These are phyloP conservation scores for Ulvella scutata DNA, from an alignment of 139 green algal genomes.

Conservation along the genomic window DNA sequence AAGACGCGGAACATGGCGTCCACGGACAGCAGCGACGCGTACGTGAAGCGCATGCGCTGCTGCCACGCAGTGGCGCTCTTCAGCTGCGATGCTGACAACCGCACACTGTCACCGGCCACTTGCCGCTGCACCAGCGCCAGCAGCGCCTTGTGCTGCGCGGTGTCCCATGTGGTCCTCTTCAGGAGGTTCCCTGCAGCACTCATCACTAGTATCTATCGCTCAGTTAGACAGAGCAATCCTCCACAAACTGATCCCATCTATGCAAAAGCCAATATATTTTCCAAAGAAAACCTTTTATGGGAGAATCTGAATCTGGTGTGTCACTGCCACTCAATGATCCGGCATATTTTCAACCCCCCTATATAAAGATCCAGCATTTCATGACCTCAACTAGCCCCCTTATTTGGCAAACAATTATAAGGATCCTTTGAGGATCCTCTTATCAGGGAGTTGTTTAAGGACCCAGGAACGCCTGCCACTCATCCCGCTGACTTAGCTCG, in stretches of 20 bases:
- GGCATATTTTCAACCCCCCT: background rate
- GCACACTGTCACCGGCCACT: background rate
- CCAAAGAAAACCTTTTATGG: background rate
- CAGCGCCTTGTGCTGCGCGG: background rate
- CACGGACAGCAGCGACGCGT: background rate
- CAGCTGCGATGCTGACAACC: background rate
- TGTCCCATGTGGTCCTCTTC: background rate
- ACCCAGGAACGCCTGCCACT: too few species aligned
- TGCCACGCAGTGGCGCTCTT: background rate
- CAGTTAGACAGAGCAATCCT: background rate
- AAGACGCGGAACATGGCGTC: constrained; percentile 2
- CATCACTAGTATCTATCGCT: too few species aligned
- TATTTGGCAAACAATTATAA: too few species aligned
- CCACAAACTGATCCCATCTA: background rate
- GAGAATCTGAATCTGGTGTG: background rate
- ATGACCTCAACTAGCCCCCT: background rate
- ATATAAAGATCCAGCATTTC: background rate
- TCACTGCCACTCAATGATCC: background rate
- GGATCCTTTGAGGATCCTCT: too few species aligned
- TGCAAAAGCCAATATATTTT: background rate
- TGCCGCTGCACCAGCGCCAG: background rate
- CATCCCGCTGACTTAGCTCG: too few species aligned
- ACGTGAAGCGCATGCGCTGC: background rate
- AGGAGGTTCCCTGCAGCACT: constrained; percentile 1
- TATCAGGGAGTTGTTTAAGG: too few species aligned